Percentiles rank a stretch among this genome's conserved stretches.
These are phyloP conservation scores for Pyracantha coccinea DNA, from an alignment of 331 rosid species.

Conservation along the genomic window DNA sequence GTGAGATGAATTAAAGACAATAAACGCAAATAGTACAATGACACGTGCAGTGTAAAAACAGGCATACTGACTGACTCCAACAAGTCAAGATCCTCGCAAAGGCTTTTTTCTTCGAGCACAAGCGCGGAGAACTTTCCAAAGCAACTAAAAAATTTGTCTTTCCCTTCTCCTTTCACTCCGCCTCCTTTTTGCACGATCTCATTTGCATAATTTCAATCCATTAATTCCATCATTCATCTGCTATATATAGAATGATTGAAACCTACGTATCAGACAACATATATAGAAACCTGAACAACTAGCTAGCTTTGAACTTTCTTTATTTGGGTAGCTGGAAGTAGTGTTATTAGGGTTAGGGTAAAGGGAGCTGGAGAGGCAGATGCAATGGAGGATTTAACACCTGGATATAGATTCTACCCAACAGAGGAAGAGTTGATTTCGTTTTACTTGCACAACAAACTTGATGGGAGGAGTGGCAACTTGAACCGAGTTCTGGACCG, in stretches of 20 bases:
- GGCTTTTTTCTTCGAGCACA: background rate
- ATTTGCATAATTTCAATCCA: background rate
- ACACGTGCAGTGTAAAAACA: no score
- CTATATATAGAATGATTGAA: background rate
- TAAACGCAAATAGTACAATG: no score
- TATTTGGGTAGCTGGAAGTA: background rate
- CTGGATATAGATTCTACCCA: conserved; percentile 83
- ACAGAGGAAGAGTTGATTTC: conserved; percentile 76
- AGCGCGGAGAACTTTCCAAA: conserved; percentile 3
- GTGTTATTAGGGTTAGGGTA: background rate
- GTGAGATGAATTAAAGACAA: background rate
- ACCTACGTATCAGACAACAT: background rate
- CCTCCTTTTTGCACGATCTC: background rate
- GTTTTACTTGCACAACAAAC: conserved; percentile 53
- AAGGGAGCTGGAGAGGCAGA: background rate
- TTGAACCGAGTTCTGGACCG: conserved; percentile 28
- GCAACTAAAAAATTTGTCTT: background rate
- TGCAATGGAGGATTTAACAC: conserved; percentile 45
- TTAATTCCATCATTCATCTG: background rate
- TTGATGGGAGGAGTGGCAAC: conserved; percentile 42
- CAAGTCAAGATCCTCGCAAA: background rate
- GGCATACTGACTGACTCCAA: background rate
- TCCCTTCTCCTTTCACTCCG: conserved; percentile 12
- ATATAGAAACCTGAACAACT: background rate
- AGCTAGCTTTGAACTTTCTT: background rate